Percentiles rank a stretch among this genome's conserved stretches.
Conservation (phyloP, 495 filamentous ascomycete genomes). For the Neurospora terricola region DNA sequence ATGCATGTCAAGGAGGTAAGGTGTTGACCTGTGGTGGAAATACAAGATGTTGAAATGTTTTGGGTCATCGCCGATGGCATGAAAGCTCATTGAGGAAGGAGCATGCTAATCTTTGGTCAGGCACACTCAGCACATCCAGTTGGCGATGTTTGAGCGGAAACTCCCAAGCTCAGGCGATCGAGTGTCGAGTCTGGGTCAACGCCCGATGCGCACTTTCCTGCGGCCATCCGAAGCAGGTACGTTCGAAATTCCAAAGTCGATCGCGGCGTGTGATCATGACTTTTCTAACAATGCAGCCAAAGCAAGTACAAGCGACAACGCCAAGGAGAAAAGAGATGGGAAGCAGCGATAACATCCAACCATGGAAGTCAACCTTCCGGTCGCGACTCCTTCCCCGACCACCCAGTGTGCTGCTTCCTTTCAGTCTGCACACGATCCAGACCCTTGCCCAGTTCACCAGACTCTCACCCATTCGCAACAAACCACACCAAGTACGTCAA, state of each 20-base stretch:
- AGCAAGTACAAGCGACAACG: background rate
- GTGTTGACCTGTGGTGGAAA: background rate
- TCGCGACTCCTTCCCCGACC: background rate
- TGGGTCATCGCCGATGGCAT: background rate
- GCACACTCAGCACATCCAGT: background rate
- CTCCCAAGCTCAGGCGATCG: background rate
- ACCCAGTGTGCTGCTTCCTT: background rate
- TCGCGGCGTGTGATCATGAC: background rate
- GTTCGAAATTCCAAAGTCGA: background rate
- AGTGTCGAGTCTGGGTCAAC: background rate
- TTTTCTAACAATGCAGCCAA: background rate
- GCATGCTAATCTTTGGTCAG: background rate
- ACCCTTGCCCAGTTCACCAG: background rate
- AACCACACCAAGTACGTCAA: background rate
- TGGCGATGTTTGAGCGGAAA: background rate
- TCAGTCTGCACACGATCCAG: background rate
- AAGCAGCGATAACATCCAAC: background rate
- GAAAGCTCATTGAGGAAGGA: background rate
- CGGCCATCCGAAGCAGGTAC: background rate
- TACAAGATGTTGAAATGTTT: background rate
- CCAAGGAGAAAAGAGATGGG: accelerated
- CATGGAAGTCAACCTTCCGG: background rate
- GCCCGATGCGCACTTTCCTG: background rate
- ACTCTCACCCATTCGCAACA: background rate
- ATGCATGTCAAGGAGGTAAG: background rate